Conservation (phyloP, 2,329 filamentous ascomycete genomes). For the Sporothrix dimorphospora region DNA sequence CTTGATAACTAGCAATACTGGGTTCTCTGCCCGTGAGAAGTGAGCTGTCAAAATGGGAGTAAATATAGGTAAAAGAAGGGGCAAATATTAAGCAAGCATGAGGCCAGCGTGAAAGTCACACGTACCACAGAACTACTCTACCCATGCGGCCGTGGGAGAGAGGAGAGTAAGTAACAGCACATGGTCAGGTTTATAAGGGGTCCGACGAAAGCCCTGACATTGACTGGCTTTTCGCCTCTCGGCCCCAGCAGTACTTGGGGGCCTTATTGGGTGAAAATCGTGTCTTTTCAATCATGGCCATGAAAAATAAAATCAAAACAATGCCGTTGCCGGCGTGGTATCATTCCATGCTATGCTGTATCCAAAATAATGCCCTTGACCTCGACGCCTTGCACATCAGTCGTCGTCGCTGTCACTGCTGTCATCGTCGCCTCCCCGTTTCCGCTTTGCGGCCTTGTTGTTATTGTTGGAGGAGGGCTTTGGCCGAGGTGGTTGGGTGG, state of each 20-base stretch:
- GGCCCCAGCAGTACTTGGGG: too few species aligned
- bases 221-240: too few species aligned
- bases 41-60: neutral
- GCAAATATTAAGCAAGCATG: neutral
- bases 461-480: slow-evolving; percentile 29
- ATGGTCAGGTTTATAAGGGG: neutral
- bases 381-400: slow-evolving; percentile 10
- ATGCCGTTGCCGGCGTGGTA: slow-evolving; percentile 23
- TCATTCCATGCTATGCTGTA: slow-evolving; percentile 21
- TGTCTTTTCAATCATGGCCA: too few species aligned
- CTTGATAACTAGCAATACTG: neutral
- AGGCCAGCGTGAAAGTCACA: neutral
- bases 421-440: slow-evolving; percentile 18
- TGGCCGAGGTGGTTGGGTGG: slow-evolving; percentile 33
- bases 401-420: slow-evolving; percentile 29
- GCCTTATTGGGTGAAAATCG: too few species aligned
- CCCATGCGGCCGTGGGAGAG: neutral
- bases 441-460: slow-evolving; percentile 34
- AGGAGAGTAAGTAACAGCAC: neutral
- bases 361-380: slow-evolving; percentile 15
- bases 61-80: neutral
- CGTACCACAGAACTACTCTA: neutral
- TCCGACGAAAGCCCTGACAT: too few species aligned
- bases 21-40: neutral
- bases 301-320: neutral